Conservation (phyloP, 352 stramenopile genomes). For the Globisporangium paroecandrum region DNA sequence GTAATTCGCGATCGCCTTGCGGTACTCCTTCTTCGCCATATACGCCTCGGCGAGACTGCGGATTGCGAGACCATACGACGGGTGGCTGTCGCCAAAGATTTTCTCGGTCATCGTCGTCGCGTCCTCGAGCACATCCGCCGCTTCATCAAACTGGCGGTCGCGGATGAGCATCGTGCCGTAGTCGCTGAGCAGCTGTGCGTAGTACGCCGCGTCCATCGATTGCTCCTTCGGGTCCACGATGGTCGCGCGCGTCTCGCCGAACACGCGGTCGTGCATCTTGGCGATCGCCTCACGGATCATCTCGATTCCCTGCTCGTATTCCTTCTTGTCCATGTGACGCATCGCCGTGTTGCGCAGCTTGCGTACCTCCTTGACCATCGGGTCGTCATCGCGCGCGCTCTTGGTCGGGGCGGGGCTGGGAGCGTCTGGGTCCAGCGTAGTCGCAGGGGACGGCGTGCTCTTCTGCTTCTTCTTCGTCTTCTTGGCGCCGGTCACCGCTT, state of each 20-base stretch:
- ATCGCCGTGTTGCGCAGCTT: constrained; percentile 71
- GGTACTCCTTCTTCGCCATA: constrained; percentile 69
- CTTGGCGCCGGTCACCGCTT: constrained; percentile 12
- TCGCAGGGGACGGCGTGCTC: background rate
- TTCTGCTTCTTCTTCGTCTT: constrained; percentile 5
- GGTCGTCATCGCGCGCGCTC: constrained; percentile 31
- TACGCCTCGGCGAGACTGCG: constrained; percentile 79
- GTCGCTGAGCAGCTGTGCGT: constrained; percentile 77
- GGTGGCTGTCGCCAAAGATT: constrained; percentile 78
- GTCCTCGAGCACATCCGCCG: constrained; percentile 74
- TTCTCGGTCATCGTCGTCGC: constrained; percentile 67
- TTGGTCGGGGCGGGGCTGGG: constrained; percentile 6
- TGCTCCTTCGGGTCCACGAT: constrained; percentile 57
- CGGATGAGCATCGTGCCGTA: constrained; percentile 75
- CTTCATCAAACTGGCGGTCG: constrained; percentile 70
- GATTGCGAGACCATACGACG: constrained; percentile 69
- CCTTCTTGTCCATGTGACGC: constrained; percentile 63
- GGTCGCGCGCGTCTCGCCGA: constrained; percentile 40
- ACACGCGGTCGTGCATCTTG: constrained; percentile 66
- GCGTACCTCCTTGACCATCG: constrained; percentile 60
- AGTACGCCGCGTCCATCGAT: constrained; percentile 68
- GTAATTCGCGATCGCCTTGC: constrained; percentile 65
- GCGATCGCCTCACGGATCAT: constrained; percentile 69
- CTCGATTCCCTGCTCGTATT: constrained; percentile 46
- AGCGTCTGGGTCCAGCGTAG: background rate